Evolutionary conservation across 345 rosid genomes (phyloP).

Genomic region (Clausena lansium): DNA sequence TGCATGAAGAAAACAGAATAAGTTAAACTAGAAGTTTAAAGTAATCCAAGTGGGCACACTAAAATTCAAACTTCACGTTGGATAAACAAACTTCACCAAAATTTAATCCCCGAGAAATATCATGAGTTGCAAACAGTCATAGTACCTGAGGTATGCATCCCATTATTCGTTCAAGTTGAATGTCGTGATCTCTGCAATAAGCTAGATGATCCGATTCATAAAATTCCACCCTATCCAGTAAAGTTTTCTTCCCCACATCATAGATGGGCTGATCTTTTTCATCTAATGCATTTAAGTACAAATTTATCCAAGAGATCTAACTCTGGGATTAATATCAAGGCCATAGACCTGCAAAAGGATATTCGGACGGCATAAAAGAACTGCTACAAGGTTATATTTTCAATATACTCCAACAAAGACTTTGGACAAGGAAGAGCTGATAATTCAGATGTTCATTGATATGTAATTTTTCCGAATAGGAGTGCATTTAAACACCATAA

Average conservation of each 20-base stretch:
- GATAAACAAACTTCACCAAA: constrained; percentile 11
- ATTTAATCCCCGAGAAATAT: background rate
- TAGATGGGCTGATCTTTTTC: constrained; percentile 80
- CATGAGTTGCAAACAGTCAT: constrained; percentile 1
- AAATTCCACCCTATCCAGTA: constrained; percentile 92
- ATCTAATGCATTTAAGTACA: constrained; percentile 89
- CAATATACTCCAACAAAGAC: background rate
- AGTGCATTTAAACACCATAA: background rate
- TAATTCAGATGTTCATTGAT: constrained; percentile 9
- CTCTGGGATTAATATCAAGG: constrained; percentile 94
- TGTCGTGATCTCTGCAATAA: constrained; percentile 66
- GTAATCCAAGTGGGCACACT: background rate
- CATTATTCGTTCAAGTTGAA: constrained; percentile 88
- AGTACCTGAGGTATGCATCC: constrained; percentile 99
- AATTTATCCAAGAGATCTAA: constrained; percentile 85
- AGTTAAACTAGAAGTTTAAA: constrained; percentile 8
- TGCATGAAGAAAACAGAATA: constrained; percentile 34
- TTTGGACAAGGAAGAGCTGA: background rate
- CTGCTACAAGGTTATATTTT: constrained; percentile 1
- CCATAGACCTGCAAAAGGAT: constrained; percentile 73
- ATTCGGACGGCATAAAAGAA: constrained; percentile 13
- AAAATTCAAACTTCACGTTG: background rate
- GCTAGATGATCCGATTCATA: constrained; percentile 88
- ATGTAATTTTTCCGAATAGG: background rate
- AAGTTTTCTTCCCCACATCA: constrained; percentile 83